These are phyloP conservation scores for Filosporella fistucella DNA, from an alignment of 495 filamentous ascomycete genomes.

Conservation along the genomic window DNA sequence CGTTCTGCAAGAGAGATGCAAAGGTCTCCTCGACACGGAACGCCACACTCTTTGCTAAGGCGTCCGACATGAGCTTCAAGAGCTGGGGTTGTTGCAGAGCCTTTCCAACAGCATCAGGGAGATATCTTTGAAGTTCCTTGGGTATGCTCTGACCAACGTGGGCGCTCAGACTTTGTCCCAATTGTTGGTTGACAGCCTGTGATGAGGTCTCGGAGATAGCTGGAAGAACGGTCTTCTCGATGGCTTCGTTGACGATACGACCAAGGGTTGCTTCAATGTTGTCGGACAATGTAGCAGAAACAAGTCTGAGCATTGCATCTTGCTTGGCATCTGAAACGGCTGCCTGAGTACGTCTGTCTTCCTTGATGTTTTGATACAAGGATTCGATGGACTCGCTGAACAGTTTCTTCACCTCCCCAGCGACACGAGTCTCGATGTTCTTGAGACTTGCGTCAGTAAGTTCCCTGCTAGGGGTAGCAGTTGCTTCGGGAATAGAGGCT, in stretches of 20 bases:
- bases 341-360: constrained; percentile 30
- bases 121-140: constrained; percentile 43
- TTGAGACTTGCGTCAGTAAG: constrained; percentile 37
- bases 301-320: constrained; percentile 76
- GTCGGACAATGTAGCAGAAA: constrained; percentile 81
- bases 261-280: constrained; percentile 80
- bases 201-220: constrained; percentile 26
- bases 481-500: not conserved
- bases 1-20: constrained; percentile 50
- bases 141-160: constrained; percentile 37
- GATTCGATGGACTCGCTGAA: constrained; percentile 38
- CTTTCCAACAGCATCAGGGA: constrained; percentile 41
- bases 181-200: constrained; percentile 40
- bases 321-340: constrained; percentile 52
- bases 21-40: constrained; percentile 66
- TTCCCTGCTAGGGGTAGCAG: constrained; percentile 31
- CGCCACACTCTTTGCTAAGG: constrained; percentile 53
- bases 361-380: constrained; percentile 35
- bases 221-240: constrained; percentile 39
- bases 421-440: constrained; percentile 40
- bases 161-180: constrained; percentile 27
- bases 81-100: constrained; percentile 67
- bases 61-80: constrained; percentile 65
- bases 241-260: constrained; percentile 51
- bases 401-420: constrained; percentile 35